Evolutionary conservation across 805 yeast species (phyloP), one percentile per base, ranked within the genome.

Genomic region (Candida caryicola): DNA sequence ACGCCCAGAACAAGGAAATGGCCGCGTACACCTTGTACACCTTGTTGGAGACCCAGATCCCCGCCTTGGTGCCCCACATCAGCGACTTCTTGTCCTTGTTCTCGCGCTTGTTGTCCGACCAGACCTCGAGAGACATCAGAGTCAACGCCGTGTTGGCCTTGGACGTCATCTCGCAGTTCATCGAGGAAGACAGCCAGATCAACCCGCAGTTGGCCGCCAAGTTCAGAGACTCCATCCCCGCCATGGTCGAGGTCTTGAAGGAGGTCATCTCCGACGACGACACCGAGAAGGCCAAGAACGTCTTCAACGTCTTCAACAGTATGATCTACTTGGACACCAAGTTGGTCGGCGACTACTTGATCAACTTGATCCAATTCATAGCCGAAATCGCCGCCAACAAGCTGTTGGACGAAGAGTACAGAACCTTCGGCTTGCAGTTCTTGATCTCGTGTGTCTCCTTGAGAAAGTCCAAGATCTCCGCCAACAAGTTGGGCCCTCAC

Each of bases 271-370:
- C 73, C 37, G 73, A 76, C 25, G 84, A 78, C 51, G 97, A 93
- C 56, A 66, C 79, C 23, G 88, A 79, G 46, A 71, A 77, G 46
- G 83, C 90, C 36, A 79, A 76, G 62, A 77, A 78, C 49, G 76
- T 90, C 28, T 93, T 90, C 71, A 88, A 84, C 59, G 84, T 87
- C 34, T 81, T 93, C 69, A 87, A 84, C 66, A 83, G 84, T 47
- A 74, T 93, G 55, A 69, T 88, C 36, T 70, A 82, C 55, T 69
- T 85, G 46, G 96, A 90, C 56, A 73, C 85, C 54, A 81, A 81
- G 54, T 71, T 91, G 46, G 73, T 89, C 23, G 95, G 96, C 52
- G 82, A 85, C 54, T 74, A 79, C 48, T 73, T 91, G 47, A 66
- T 80, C 34, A 79, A 74, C 36, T 74, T 93, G 52, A 68, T 89